A percentile compares a stretch with the other conserved stretches of the same genome.
Evolutionary conservation across 2,329 filamentous ascomycete species (phyloP).

Genomic region (Teratosphaeria zuluensis): DNA sequence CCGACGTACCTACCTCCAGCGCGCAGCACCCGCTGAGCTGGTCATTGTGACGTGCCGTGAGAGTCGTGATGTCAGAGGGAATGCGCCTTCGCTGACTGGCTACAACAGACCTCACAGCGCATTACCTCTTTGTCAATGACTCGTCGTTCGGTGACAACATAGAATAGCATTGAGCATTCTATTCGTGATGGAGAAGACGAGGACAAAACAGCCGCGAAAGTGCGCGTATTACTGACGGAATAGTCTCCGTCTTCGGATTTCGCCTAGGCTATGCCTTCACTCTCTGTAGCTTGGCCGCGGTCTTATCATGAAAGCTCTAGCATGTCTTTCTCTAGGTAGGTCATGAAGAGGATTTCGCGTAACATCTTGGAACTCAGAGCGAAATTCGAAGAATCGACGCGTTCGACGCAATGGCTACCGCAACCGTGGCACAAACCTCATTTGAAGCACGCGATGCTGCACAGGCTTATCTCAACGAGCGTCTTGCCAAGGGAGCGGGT

Average conservation of each 20-base stretch:
- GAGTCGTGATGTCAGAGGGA: not conserved
- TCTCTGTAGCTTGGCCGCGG: not conserved
- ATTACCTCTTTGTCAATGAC: too few species aligned
- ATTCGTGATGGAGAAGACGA: too few species aligned
- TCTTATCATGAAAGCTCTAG: not conserved
- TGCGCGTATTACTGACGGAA: not conserved
- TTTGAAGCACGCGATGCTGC: conserved; percentile 26
- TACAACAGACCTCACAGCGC: not conserved
- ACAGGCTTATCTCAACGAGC: conserved; percentile 26
- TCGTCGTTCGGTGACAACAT: too few species aligned
- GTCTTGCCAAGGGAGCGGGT: conserved; percentile 17
- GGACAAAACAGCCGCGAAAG: too few species aligned
- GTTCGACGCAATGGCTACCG: conserved; percentile 2
- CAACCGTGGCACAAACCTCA: conserved; percentile 11
- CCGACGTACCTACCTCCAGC: too few species aligned
- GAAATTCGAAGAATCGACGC: not conserved
- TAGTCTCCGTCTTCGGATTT: not conserved
- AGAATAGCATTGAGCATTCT: too few species aligned
- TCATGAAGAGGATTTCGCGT: not conserved
- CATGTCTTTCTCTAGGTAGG: not conserved
- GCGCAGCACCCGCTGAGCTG: not conserved
- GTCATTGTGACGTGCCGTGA: not conserved
- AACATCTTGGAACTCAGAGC: not conserved
- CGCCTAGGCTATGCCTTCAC: not conserved
- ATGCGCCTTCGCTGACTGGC: not conserved